A percentile compares a stretch with the other conserved stretches of the same genome.
Conservation (phyloP, 2,329 filamentous ascomycete genomes). For the Microcyclosporella mali region DNA sequence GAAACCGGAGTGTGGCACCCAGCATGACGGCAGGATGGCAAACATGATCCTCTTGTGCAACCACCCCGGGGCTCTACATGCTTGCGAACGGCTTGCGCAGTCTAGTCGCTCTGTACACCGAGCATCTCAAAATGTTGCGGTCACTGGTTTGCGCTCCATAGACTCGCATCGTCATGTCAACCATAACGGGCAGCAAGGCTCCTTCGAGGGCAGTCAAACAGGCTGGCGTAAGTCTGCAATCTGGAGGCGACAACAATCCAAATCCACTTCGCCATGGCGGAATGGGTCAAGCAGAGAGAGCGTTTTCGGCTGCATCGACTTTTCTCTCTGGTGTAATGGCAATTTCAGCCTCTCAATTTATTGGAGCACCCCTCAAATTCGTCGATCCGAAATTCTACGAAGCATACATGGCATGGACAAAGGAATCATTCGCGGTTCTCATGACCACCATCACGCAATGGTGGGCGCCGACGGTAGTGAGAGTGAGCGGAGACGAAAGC, state of each 20-base stretch:
- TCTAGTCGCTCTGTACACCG: too few relatives aligned
- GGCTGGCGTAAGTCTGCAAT: constrained; percentile 40
- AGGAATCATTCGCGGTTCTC: constrained; percentile 73
- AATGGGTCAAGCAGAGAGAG: constrained; percentile 44
- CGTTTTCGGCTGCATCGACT: constrained; percentile 46
- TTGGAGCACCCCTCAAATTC: constrained; percentile 70
- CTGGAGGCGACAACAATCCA: constrained; percentile 34
- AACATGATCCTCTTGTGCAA: too few relatives aligned
- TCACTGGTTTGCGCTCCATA: too few relatives aligned
- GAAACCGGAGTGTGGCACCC: too few relatives aligned
- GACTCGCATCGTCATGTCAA: neutral
- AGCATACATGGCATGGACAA: constrained; percentile 80
- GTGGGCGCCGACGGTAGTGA: constrained; percentile 77
- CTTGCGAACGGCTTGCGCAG: too few relatives aligned
- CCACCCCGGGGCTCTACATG: too few relatives aligned
- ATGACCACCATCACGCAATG: constrained; percentile 76
- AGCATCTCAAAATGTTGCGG: too few relatives aligned
- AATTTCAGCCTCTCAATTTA: constrained; percentile 62
- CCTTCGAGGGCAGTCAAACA: constrained; percentile 12
- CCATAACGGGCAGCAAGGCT: constrained; percentile 1
- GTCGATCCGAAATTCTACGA: constrained; percentile 74
- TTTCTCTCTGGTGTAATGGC: constrained; percentile 46
- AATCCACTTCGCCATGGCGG: constrained; percentile 40
- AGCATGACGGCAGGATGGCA: too few relatives aligned
- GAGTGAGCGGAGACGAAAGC: constrained; percentile 76